phyloP scores from a whole-genome alignment of 352 stramenopile species.

The Globisporangium takayamanum region DNA sequence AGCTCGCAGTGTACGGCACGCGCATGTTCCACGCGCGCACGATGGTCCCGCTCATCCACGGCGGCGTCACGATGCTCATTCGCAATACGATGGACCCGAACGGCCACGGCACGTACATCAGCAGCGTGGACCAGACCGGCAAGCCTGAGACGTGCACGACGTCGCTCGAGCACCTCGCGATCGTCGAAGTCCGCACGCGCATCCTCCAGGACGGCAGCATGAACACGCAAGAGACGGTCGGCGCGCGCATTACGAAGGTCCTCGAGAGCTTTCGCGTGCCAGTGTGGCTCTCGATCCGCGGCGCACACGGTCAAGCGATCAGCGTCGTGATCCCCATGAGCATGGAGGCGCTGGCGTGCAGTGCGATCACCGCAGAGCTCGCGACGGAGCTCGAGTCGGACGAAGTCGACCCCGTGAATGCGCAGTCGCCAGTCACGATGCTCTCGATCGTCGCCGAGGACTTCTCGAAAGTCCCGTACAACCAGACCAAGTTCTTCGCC shows the following conservation, averaged over 20 bases:
- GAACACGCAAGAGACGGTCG: slow-evolving; percentile 59
- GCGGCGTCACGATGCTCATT: slow-evolving; percentile 77
- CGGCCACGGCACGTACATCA: slow-evolving; percentile 80
- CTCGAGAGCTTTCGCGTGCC: slow-evolving; percentile 56
- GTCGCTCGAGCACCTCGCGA: slow-evolving; percentile 73
- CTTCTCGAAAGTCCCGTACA: slow-evolving; percentile 60
- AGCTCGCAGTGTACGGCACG: slow-evolving; percentile 76
- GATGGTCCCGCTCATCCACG: slow-evolving; percentile 82
- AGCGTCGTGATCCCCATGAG: slow-evolving; percentile 59
- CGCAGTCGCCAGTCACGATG: slow-evolving; percentile 72
- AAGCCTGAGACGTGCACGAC: slow-evolving; percentile 74
- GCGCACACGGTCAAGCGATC: slow-evolving; percentile 75
- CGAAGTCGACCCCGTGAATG: slow-evolving; percentile 67
- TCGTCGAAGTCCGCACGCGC: slow-evolving; percentile 73
- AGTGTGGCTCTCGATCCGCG: slow-evolving; percentile 77
- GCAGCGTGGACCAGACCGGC: slow-evolving; percentile 41
- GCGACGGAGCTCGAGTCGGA: slow-evolving; percentile 52
- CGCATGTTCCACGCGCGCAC: slow-evolving; percentile 83
- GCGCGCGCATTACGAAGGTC: slow-evolving; percentile 64
- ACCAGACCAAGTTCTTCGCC: slow-evolving; percentile 76
- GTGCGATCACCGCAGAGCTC: slow-evolving; percentile 50
- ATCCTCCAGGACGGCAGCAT: slow-evolving; percentile 66
- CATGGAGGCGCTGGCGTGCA: slow-evolving; percentile 24
- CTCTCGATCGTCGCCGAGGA: slow-evolving; percentile 79
- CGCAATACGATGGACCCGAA: slow-evolving; percentile 80